These are phyloP conservation scores for Candida verbasci DNA, from an alignment of 805 yeast species.

Conservation along the genomic window DNA sequence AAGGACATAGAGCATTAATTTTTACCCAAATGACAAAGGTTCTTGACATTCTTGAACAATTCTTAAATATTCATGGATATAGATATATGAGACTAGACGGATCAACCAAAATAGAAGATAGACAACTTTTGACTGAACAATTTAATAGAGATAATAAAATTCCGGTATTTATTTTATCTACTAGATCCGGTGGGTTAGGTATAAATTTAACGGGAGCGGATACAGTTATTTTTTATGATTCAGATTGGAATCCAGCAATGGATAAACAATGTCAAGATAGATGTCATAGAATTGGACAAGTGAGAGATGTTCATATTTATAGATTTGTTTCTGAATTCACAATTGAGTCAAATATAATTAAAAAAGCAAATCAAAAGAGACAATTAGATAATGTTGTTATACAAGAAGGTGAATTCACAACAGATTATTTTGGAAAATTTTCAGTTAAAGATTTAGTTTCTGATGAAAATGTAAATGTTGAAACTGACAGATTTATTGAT, in stretches of 20 bases:
- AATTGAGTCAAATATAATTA: conserved; percentile 89
- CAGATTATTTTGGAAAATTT: conserved; percentile 87
- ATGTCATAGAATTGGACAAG: conserved; percentile 98
- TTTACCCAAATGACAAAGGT: conserved; percentile 99
- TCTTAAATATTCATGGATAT: conserved; percentile 90
- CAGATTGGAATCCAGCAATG: conserved; percentile 99
- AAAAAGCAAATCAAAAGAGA: conserved; percentile 91
- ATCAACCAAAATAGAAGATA: conserved; percentile 93
- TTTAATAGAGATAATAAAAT: conserved; percentile 83
- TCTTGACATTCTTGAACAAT: conserved; percentile 87
- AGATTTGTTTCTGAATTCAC: conserved; percentile 94
- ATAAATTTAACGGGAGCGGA: too few relatives aligned
- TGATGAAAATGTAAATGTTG: conserved; percentile 39
- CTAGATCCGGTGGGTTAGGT: conserved; percentile 99
- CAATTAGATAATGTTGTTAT: conserved; percentile 91
- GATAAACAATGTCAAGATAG: conserved; percentile 99
- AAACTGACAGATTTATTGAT: conserved; percentile 37
- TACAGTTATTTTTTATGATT: conserved; percentile 95
- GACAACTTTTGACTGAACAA: conserved; percentile 89
- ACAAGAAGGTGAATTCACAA: conserved; percentile 97
- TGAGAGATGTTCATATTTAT: conserved; percentile 95
- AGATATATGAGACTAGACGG: conserved; percentile 95
- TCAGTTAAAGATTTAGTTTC: conserved; percentile 85
- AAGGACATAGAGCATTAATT: conserved; percentile 90
- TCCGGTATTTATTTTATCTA: conserved; percentile 87